Base-by-base conservation (phyloP, 345 rosid species). In the Gossypium australe region DNA sequence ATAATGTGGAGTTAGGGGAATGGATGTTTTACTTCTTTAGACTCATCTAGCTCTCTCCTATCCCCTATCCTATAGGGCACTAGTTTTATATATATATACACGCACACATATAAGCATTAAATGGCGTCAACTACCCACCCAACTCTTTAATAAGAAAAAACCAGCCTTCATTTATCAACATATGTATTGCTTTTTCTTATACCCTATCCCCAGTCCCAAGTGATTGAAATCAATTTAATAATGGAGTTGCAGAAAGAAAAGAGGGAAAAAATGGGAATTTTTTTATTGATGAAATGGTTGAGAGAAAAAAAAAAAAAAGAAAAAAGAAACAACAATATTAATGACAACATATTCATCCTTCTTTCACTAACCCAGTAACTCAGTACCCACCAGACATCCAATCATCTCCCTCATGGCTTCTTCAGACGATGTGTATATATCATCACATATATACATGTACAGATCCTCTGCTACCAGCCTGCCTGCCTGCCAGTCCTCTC, bases 371-470 rank as follows among this genome's bases (percentile, higher is more conserved):
- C 84, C 87, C 84, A 80, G 81, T 75, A 75, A 76, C 63, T 71
- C 78, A 85, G 80, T 76, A 87, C 84, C 85, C 85, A 77, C 88
- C 86, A 81, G 75, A 70, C 78, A 70, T 77, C 84, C 83, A 78
- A 20, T 41, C 16, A 76, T 74, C 75, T 82, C 85, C 83, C 86
- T 64, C 79, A 71, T 69, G 80, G 81, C 84, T 74, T 78, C 86
- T 74, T 78, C 86, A 83, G 77, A 77, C 77, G 77, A 16, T 79
- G 66, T 80, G 86, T 86, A 89, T 85, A 83, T 80, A 82, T 84
- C 81, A 80, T 79, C 83, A 84, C 87, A 79, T 80, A 80, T 87
- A 78, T 79, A 85, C 84, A 89, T 80, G 81, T 85, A 86, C 87
- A 81, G 45, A 76, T 77, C 82, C 78, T 80, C 82, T 27, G 75